A percentile compares a stretch with the other conserved stretches of the same genome.
These are phyloP conservation scores for Talaromyces wortmannii DNA, from an alignment of 495 filamentous ascomycete genomes.

Conservation along the genomic window DNA sequence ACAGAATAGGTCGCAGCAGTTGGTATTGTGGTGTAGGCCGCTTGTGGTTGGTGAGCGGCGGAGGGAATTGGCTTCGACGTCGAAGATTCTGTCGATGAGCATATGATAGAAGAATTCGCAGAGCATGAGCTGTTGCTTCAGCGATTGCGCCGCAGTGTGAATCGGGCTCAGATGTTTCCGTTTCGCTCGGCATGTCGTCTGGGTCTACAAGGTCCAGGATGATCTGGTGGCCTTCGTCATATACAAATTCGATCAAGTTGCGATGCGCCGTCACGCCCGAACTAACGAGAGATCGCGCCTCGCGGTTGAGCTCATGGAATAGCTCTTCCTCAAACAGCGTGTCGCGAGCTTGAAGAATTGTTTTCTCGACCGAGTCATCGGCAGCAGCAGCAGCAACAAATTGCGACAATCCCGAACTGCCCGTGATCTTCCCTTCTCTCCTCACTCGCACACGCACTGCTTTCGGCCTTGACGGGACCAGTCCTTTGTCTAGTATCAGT, in stretches of 20 bases:
- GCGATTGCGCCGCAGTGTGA: conserved; percentile 37
- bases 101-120: conserved; percentile 65
- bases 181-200: conserved; percentile 20
- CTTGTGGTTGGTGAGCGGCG: conserved; percentile 46
- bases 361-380: conserved; percentile 46
- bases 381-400: conserved; percentile 15
- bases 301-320: conserved; percentile 83
- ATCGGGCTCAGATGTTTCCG: conserved; percentile 5
- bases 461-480: conserved; percentile 47
- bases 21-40: conserved; percentile 44
- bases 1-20: conserved; percentile 60
- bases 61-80: conserved; percentile 53
- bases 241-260: conserved; percentile 50
- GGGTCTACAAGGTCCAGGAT: conserved; percentile 60
- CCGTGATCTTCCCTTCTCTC: conserved; percentile 29
- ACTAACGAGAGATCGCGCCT: conserved; percentile 62
- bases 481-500: conserved; percentile 65
- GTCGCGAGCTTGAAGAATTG: conserved; percentile 76
- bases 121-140: conserved; percentile 47
- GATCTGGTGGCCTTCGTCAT: conserved; percentile 44
- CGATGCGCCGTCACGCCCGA: conserved; percentile 57
- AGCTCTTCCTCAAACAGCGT: conserved; percentile 87
- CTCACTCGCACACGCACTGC: conserved; percentile 56
- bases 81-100: conserved; percentile 62
- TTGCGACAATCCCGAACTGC: conserved; percentile 31